These are phyloP conservation scores for Echinosophora koreensis DNA, from an alignment of 306 rosid genomes.

Conservation along the genomic window DNA sequence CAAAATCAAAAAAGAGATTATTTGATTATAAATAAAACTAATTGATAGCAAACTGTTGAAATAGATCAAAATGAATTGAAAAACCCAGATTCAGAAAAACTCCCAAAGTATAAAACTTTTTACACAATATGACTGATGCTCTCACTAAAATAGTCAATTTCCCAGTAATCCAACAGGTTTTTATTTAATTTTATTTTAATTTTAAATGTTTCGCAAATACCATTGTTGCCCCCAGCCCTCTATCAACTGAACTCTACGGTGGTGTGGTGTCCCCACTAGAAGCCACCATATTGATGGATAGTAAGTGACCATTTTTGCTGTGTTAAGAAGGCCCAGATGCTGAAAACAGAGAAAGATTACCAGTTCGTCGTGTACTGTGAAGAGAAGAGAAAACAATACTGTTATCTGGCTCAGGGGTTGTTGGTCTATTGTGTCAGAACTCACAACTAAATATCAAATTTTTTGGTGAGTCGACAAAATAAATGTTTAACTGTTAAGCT, in stretches of 20 bases:
- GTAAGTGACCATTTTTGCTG: slow-evolving; percentile 1
- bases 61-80: not conserved
- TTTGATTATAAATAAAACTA: slow-evolving; percentile 1
- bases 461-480: too few relatives aligned
- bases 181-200: too few relatives aligned
- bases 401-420: too few relatives aligned
- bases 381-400: not conserved
- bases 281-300: not conserved
- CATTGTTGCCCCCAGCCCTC: too few relatives aligned
- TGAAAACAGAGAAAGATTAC: slow-evolving; percentile 11
- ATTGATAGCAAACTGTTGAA: not conserved
- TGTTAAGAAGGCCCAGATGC: slow-evolving; percentile 7
- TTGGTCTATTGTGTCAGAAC: too few relatives aligned
- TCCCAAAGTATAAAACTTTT: slow-evolving; percentile 24
- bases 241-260: too few relatives aligned
- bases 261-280: too few relatives aligned
- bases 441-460: too few relatives aligned
- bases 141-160: too few relatives aligned
- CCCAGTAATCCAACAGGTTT: too few relatives aligned
- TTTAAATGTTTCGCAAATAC: too few relatives aligned
- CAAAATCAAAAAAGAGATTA: not conserved
- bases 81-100: slow-evolving; percentile 42
- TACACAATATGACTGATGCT: slow-evolving; percentile 10
- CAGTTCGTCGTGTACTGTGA: not conserved
- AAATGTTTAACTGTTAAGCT: too few relatives aligned